Base-by-base conservation (phyloP, 495 filamentous ascomycete species). In the Daldinia childiae region DNA sequence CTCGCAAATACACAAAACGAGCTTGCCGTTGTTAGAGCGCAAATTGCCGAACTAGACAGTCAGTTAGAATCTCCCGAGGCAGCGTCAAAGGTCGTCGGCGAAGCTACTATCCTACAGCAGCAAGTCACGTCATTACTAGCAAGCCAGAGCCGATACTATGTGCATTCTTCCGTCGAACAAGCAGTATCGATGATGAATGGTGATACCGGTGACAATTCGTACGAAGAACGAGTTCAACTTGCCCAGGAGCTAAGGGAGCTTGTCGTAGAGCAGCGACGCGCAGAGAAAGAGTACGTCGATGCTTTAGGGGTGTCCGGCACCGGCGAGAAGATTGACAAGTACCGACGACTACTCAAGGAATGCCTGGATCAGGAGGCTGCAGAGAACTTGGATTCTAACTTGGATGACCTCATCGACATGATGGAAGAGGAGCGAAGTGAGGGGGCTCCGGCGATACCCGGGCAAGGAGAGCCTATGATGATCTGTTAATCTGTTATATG, bases 1-100 rank as follows among this genome's bases (percentile, higher is more conserved):
- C 77, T 88, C 9, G 70, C 68, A 24, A 85, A 84, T 63, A 83
- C 87, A 4, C 80, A 86, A 38, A 83, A 79, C 8, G 89, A 91
- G 71, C 74, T 89, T 14, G 80, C 81, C 5, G 79, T 79, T 6
- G 78, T 89, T 21, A 80, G 79, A 24, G 78, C 81, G 29, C 78
- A 86, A 62, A 79, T 87, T 26, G 74, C 81, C 24, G 87, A 88
- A 26, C 74, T 87, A 6, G 78, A 83, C 26, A 68, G 70, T 7
- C 76, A 79, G 36, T 63, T 84, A 29, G 83, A 85, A 65, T 59
- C 81, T 15, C 82, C 82, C 30, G 83, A 85, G 8, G 74, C 73
- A 3, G 83, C 81, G 0, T 77, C 79, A 24, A 81, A 82, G 69
- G 74, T 76, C 12, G 70, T 73, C 6, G 72, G 58, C n/a, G 82